Evolutionary conservation across 1,284 basidiomycete genomes (phyloP).

Genomic region (Schizophyllum amplum): DNA sequence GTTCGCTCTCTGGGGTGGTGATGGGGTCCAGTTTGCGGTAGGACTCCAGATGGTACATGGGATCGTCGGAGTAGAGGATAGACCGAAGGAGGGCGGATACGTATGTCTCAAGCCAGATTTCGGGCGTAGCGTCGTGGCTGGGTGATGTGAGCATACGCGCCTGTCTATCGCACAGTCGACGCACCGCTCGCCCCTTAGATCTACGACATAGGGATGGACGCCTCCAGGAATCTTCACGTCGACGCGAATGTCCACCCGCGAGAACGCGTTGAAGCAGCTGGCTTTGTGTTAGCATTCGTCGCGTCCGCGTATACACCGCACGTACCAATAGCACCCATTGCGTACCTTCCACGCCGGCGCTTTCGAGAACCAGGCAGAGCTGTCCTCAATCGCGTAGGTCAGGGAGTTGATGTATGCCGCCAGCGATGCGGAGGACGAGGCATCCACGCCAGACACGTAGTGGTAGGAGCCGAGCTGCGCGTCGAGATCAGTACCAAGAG

Average conservation of each 20-base stretch:
- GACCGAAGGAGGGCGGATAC: slow-evolving; percentile 88
- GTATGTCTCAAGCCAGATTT: slow-evolving; percentile 97
- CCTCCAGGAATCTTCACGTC: slow-evolving; percentile 98
- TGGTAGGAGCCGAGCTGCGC: slow-evolving; percentile 85
- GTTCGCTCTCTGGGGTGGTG: slow-evolving; percentile 81
- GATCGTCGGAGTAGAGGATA: slow-evolving; percentile 94
- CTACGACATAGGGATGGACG: slow-evolving; percentile 91
- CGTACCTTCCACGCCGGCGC: slow-evolving; percentile 86
- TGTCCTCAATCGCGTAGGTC: slow-evolving; percentile 91
- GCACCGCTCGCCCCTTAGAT: slow-evolving; percentile 88
- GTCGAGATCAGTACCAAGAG: slow-evolving; percentile 7
- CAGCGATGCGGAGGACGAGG: slow-evolving; percentile 93
- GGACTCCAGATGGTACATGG: slow-evolving; percentile 85
- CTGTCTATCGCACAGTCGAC: slow-evolving; percentile 17
- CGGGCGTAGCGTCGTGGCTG: slow-evolving; percentile 87
- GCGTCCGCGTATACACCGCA: slow-evolving; percentile 8
- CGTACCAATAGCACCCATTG: slow-evolving; percentile 90
- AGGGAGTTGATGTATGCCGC: slow-evolving; percentile 98
- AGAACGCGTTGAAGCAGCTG: slow-evolving; percentile 98
- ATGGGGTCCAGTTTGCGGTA: slow-evolving; percentile 97
- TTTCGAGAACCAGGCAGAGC: slow-evolving; percentile 88
- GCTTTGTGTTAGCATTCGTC: not conserved
- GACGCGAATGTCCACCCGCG: slow-evolving; percentile 91
- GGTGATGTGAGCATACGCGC: not conserved
- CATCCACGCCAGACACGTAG: slow-evolving; percentile 94